Evolutionary conservation across 345 rosid species (phyloP).

Genomic region (Angophora floribunda): DNA sequence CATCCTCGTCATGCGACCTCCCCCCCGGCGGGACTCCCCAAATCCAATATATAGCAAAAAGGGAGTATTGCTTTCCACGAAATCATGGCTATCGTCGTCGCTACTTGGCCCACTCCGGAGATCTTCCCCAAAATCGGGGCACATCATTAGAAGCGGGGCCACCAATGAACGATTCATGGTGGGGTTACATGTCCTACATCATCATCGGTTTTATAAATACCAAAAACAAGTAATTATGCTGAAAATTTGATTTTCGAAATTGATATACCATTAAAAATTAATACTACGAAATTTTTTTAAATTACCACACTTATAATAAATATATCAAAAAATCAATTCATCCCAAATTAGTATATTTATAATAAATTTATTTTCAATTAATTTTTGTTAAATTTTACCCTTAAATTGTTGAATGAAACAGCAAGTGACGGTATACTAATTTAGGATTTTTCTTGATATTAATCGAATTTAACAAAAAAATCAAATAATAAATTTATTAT

Average conservation of each 20-base stretch:
- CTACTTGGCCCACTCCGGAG: neutral
- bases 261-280: neutral
- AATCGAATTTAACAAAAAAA: too few species aligned
- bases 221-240: neutral
- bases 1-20: neutral
- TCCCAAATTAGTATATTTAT: too few species aligned
- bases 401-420: too few species aligned
- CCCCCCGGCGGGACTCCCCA: neutral
- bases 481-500: too few species aligned
- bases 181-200: neutral
- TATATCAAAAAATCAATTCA: too few species aligned
- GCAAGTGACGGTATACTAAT: too few species aligned
- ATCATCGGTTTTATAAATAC: neutral
- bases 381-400: too few species aligned
- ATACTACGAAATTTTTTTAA: too few species aligned
- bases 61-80: neutral
- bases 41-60: neutral
- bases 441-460: too few species aligned
- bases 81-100: neutral
- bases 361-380: too few species aligned
- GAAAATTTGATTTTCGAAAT: neutral
- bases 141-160: neutral
- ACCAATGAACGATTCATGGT: neutral
- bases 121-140: neutral
- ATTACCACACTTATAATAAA: too few species aligned